Evolutionary conservation across 768 basidiomycete genomes (phyloP), one percentile per base, ranked within the genome.

Genomic region (Lanmaoa rubissima): DNA sequence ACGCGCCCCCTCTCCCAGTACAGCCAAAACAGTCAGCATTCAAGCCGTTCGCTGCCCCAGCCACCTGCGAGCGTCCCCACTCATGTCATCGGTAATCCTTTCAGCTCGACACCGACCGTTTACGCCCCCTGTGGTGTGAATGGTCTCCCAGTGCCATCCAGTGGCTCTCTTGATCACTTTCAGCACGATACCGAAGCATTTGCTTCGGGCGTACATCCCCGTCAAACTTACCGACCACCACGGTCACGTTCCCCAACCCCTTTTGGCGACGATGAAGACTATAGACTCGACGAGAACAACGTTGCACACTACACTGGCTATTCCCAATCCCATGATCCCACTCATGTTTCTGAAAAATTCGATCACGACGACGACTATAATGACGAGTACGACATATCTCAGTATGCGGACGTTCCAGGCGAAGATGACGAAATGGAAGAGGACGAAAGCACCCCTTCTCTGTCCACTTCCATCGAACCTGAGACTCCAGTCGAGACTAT

Each of bases 241-340:
- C 82, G 86, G 47, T 90, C 88, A 19, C 83, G 88, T 24, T 91
- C 89, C 3, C 87, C 89, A 0, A 90, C 89, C 4, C 88, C 89
- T 11, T 83, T 84, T 10, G 79, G 80, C 4, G 87, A 88, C 49
- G 87, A 88, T 39, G 88, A 89, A 60, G 87, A 85, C 62, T 89
- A 88, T 58, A 78, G 76, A 55, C 76, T 86, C 19, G 78, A 81
- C 6, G 82, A 77, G 10, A 75, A 84, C 59, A 80, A 79, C 44
- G 80, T 82, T 51, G 69, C 82, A 16, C 83, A 87, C 61, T 80
- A 84, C 61, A 82, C 78, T 2, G 80, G 79, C 51, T 59, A 75
- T 51, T 67, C 70, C 9, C 65, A 69, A 35, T 63, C 59, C 21
- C 43, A 42, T 13, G 59, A 56, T 2, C 24, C 57, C 13, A 39